phyloP scores from a whole-genome alignment of 129 eudicot genomes.

The Arctium minus region DNA sequence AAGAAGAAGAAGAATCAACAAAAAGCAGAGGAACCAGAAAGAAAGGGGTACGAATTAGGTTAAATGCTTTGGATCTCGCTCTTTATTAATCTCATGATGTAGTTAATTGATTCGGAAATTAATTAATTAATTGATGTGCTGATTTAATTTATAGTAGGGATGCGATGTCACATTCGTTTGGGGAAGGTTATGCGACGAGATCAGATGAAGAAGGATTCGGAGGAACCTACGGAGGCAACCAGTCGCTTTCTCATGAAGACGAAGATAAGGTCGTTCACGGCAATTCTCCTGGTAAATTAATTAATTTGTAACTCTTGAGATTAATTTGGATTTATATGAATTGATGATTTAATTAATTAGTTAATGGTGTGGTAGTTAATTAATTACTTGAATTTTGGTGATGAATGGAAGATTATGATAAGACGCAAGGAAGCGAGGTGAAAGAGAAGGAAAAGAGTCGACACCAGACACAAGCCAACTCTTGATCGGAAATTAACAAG shows the following conservation, averaged over 20 bases:
- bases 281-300: conserved; percentile 38
- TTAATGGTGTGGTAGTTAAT: too few species aligned
- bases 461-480: conserved; percentile 36
- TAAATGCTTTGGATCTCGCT: not conserved
- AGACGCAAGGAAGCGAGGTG: conserved; percentile 67
- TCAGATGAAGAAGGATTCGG: conserved; percentile 87
- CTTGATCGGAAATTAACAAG: not conserved
- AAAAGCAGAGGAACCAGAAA: conserved; percentile 1
- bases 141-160: conserved; percentile 31
- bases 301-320: too few species aligned
- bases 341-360: not conserved
- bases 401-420: conserved; percentile 40
- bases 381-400: not conserved
- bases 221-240: conserved; percentile 52
- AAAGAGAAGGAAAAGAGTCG: conserved; percentile 67
- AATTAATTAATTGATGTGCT: not conserved
- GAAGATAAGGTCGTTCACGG: conserved; percentile 34
- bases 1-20: conserved; percentile 6
- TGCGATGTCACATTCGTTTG: conserved; percentile 60
- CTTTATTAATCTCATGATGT: not conserved
- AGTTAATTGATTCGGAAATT: not conserved
- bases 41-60: conserved; percentile 24
- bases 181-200: conserved; percentile 72
- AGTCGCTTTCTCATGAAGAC: conserved; percentile 33
- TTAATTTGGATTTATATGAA: too few species aligned